Evolutionary conservation across 2,329 filamentous ascomycete species (phyloP), one percentile per base, ranked within the genome.

Genomic region (Arthrobotrys musiformis): DNA sequence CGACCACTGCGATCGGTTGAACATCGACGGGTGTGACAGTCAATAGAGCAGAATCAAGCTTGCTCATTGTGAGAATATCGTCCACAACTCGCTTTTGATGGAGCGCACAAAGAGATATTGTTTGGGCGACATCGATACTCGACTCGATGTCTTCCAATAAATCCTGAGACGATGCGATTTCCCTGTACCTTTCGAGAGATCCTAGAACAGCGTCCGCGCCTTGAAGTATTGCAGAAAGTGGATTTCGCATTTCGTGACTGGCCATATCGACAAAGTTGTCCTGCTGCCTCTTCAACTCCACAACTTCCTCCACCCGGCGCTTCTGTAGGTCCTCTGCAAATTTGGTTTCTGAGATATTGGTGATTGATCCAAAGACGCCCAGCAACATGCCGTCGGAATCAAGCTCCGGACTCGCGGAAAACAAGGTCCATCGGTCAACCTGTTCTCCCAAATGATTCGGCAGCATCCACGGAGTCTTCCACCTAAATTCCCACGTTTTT

Each of bases 31-130:
- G 91, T 0, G 90, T 91, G 0, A 93, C 90, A 42, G 90, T 86
- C 1, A 93, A 84, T 48, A 93, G 30, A n/a, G 61, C 67, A 35
- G 74, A 78, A 58, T 78, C 74, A 15, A 78, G 68, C 81, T 93
- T 91, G 37, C 88, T 90, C 30, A 91, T 84, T 0, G 89, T 91
- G 13, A 91, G 83, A 52, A 91, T 88, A 79, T 91, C 89, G 80
- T 91, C 89, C 15, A 91, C 89, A 69, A 91, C 91, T 7, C 89
- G 86, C 84, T 92, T 92, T 82, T 94, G 91, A 83, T 93, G 92
- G 81, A 90, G 92, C 63, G 91, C 91, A 82, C 92, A 95, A n/a
- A 94, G 86, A 17, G 90, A 90, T 81, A 94, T 94, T 0, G 92
- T 94, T 80, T 92, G 91, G n/a, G 92, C 90, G 4, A 92, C 91